Conservation (phyloP, 352 stramenopile genomes). For the Achlya hypogyna region DNA sequence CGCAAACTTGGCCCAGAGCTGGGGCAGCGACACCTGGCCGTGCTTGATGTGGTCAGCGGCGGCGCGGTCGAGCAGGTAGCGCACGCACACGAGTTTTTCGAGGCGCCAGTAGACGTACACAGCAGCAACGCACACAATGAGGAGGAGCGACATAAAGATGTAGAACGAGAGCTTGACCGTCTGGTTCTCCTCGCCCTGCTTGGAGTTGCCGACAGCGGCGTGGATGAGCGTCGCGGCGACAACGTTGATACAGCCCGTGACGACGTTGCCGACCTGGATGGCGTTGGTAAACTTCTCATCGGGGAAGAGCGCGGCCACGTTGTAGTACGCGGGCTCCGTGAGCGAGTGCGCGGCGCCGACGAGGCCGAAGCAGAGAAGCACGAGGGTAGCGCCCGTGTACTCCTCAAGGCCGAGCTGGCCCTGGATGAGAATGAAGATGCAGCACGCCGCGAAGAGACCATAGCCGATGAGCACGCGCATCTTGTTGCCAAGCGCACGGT, state of each 20-base stretch:
- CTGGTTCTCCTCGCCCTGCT: slow-evolving; percentile 30
- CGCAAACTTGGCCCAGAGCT: slow-evolving; percentile 30
- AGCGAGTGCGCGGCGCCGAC: slow-evolving; percentile 49
- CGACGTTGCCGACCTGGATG: slow-evolving; percentile 54
- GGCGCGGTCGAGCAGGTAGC: slow-evolving; percentile 49
- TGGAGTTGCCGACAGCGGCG: slow-evolving; percentile 34
- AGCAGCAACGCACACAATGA: slow-evolving; percentile 38
- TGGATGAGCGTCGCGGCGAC: slow-evolving; percentile 44
- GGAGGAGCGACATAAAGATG: slow-evolving; percentile 48
- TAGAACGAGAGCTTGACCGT: slow-evolving; percentile 36
- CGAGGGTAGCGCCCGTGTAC: slow-evolving; percentile 38
- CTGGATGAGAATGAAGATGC: slow-evolving; percentile 28
- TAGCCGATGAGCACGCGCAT: slow-evolving; percentile 43
- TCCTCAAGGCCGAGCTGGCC: slow-evolving; percentile 57
- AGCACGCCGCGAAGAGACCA: slow-evolving; percentile 29
- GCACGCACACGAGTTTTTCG: slow-evolving; percentile 30
- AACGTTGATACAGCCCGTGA: slow-evolving; percentile 44
- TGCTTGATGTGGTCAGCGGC: slow-evolving; percentile 26
- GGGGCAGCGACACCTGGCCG: slow-evolving; percentile 28
- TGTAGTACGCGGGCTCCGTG: slow-evolving; percentile 51
- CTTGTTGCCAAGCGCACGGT: slow-evolving; percentile 40
- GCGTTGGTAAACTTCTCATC: slow-evolving; percentile 58
- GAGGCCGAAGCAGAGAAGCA: slow-evolving; percentile 44
- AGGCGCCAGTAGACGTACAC: slow-evolving; percentile 38
- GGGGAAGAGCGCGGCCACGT: slow-evolving; percentile 46